A percentile compares a stretch with the other conserved stretches of the same genome.
Evolutionary conservation across 495 filamentous ascomycete genomes (phyloP).

Genomic region (Tuber brumale): DNA sequence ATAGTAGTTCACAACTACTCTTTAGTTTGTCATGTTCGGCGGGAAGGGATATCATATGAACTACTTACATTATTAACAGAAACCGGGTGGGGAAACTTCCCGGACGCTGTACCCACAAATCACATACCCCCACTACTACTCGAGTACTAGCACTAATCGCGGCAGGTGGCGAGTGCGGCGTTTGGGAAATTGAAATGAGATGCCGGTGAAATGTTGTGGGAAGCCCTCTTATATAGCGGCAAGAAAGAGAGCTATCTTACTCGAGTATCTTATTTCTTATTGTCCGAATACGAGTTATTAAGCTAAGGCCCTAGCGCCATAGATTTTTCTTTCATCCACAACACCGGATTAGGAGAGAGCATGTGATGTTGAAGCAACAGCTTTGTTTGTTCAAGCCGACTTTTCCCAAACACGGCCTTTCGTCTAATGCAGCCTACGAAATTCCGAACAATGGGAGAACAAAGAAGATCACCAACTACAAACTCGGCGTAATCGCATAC

Average conservation of each 20-base stretch:
- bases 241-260: not conserved
- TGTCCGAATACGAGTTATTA: not conserved
- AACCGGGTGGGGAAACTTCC: too few relatives aligned
- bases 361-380: not conserved
- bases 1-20: too few relatives aligned
- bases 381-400: not conserved
- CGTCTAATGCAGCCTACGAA: not conserved
- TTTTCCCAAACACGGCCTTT: not conserved
- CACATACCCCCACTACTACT: too few relatives aligned
- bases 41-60: too few relatives aligned
- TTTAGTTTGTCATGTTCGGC: too few relatives aligned
- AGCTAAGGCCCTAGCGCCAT: not conserved
- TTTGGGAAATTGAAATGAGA: not conserved
- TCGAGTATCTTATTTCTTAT: not conserved
- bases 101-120: too few relatives aligned
- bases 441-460: not conserved
- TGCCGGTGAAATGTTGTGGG: too few relatives aligned
- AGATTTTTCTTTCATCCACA: not conserved
- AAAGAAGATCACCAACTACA: not conserved
- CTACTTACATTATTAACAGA: too few relatives aligned
- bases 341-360: not conserved
- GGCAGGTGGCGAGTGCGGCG: too few relatives aligned
- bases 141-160: too few relatives aligned
- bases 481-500: not conserved
- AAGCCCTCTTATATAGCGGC: not conserved